A percentile compares a stretch with the other conserved stretches of the same genome.
These are phyloP conservation scores for Cucumis hystrix DNA, from an alignment of 306 rosid genomes.

Conservation along the genomic window DNA sequence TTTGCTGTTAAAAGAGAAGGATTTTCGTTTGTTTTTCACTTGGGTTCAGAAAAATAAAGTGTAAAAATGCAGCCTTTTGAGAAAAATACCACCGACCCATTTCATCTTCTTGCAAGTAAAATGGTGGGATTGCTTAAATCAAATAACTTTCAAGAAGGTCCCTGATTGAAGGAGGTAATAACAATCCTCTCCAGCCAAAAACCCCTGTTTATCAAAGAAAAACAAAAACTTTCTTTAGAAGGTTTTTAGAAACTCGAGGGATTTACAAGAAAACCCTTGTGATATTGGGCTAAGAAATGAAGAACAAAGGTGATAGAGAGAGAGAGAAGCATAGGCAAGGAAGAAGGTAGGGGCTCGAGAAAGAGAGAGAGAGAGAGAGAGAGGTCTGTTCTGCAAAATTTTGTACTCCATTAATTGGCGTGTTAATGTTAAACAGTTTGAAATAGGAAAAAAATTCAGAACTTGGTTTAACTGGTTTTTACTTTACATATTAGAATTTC, in stretches of 20 bases:
- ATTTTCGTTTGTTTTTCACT: slow-evolving; percentile 13
- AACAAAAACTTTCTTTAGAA: background rate
- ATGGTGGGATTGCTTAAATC: slow-evolving; percentile 6
- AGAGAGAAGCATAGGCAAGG: slow-evolving; percentile 11
- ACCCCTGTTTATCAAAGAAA: background rate
- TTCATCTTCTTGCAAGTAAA: slow-evolving; percentile 13
- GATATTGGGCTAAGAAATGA: background rate
- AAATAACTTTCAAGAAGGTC: background rate
- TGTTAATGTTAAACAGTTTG: slow-evolving; percentile 10
- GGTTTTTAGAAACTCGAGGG: background rate
- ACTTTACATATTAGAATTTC: background rate
- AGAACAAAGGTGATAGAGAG: slow-evolving; percentile 4
- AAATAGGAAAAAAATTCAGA: slow-evolving; percentile 4
- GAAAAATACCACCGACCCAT: slow-evolving; percentile 18
- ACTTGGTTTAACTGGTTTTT: background rate
- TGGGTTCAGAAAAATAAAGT: slow-evolving; percentile 19
- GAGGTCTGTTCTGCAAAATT: slow-evolving; percentile 21
- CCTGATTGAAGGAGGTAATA: background rate
- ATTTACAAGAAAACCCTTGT: background rate
- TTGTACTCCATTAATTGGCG: slow-evolving; percentile 19
- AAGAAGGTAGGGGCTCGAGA: slow-evolving; percentile 95
- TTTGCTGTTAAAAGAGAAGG: slow-evolving; percentile 17
- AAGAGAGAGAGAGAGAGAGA: slow-evolving; percentile 25
- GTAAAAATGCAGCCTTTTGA: slow-evolving; percentile 17
- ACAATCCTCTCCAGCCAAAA: background rate